Evolutionary conservation across 2,329 filamentous ascomycete genomes (phyloP), one percentile per base, ranked within the genome.

Genomic region (Alternaria gansuensis): DNA sequence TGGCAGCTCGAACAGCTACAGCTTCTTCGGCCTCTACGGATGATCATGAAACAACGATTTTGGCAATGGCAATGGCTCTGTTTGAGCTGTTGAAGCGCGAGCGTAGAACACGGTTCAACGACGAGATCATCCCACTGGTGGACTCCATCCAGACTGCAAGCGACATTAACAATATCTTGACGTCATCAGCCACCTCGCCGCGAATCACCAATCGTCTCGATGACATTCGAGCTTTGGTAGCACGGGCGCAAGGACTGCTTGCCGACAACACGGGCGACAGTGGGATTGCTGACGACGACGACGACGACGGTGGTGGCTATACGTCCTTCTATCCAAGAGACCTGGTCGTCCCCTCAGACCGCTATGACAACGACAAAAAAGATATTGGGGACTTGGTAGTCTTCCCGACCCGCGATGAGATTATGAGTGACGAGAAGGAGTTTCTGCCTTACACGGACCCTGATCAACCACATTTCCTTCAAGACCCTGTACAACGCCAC

Each of bases 381-480:
- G 70, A 77, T 46, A 77, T 78, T 4, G 41, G 59, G 0, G 36
- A 72, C 0, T 69, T 78, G n/a, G 26, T 57, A 4, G 69, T 77
- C 5, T 72, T 78, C 4, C 75, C 76, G 0, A 76, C 73, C 1
- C 60, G 57, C 2, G 63, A 68, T 13, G 75, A 78, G 49, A 72
- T 77, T 3, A 44, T 68, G 52, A 69, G 81, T 77, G 45, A 81
- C 75, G 3, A 66, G 70, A 51, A 83, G 29, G 73, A 77, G 9
- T 76, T 71, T 29, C 55, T 79, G 0, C 76, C 76, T 0, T 65
- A 61, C 1, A 72, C 67, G 1, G 70, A 77, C 43, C 62, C 60
- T 0, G 61, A 71, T 21, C 65, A 75, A 29, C 66, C 61, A 5
- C 71, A 77, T 34, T 71, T 68, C 37, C 63, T 77, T 13, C 48